Percentiles rank a stretch among this genome's conserved stretches.
Evolutionary conservation across 163 green algal genomes (phyloP).

Genomic region (Picocystis sp.): DNA sequence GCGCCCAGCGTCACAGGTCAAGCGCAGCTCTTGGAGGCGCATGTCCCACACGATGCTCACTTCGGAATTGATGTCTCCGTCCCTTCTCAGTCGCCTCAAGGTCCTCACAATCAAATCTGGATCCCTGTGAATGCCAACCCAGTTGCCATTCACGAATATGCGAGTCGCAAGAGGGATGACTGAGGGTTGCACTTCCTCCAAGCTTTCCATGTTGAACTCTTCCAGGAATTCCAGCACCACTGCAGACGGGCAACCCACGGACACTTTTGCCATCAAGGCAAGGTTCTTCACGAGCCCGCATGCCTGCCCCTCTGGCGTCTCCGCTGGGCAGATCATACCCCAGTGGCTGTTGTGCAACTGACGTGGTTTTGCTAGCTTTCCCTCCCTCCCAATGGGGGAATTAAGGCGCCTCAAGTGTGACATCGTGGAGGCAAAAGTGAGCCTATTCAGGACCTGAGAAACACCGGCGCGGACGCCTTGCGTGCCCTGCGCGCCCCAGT

Average conservation of each 20-base stretch:
- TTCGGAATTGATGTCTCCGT: constrained; percentile 50
- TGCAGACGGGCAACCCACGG: constrained; percentile 53
- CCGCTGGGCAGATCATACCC: constrained; percentile 93
- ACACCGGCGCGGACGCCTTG: constrained; percentile 69
- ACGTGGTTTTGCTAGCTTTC: constrained; percentile 94
- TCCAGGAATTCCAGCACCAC: constrained; percentile 81
- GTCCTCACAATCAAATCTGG: constrained; percentile 67
- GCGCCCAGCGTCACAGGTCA: constrained; percentile 86
- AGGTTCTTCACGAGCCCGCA: constrained; percentile 91
- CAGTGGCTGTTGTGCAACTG: constrained; percentile 98
- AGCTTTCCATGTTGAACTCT: constrained; percentile 76
- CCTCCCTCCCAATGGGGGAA: constrained; percentile 87
- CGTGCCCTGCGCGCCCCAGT: constrained; percentile 84
- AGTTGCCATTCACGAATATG: constrained; percentile 92
- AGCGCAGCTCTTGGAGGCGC: constrained; percentile 72
- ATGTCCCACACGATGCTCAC: constrained; percentile 86
- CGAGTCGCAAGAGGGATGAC: constrained; percentile 67
- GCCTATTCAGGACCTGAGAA: constrained; percentile 77
- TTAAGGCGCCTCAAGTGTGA: constrained; percentile 91
- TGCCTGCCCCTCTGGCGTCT: constrained; percentile 85
- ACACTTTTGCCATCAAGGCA: constrained; percentile 89
- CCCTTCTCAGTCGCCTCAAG: constrained; percentile 64
- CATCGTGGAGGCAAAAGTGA: constrained; percentile 89
- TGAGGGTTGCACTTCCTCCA: constrained; percentile 75
- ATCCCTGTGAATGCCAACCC: constrained; percentile 82